A percentile compares a stretch with the other conserved stretches of the same genome.
Conservation (phyloP, 192 early-diverging fungal genomes). For the Coemansia sp. region DNA sequence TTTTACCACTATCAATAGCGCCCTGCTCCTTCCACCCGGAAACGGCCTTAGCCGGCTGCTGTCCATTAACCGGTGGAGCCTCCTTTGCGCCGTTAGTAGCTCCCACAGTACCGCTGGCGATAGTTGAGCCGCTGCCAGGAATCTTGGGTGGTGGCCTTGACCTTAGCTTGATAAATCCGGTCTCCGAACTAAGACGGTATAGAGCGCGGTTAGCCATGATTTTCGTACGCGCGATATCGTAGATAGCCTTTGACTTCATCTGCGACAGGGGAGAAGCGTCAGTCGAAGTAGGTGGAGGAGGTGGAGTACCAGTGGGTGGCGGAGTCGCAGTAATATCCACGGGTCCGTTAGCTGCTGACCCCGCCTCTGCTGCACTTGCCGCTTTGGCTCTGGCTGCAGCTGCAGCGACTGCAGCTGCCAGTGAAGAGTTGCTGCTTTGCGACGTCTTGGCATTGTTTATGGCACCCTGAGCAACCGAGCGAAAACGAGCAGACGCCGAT, state of each 20-base stretch:
- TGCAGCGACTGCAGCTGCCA: background rate
- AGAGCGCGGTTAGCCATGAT: constrained; percentile 46
- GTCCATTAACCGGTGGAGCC: constrained; percentile 5
- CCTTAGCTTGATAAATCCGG: constrained; percentile 53
- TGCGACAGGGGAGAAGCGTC: background rate
- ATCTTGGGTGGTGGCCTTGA: constrained; percentile 25
- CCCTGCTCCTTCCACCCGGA: constrained; percentile 57
- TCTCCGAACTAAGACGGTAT: constrained; percentile 48
- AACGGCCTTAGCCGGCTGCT: constrained; percentile 20
- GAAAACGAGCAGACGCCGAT: constrained; percentile 35
- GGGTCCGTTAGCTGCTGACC: background rate
- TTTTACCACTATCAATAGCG: constrained; percentile 53
- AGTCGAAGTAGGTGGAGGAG: background rate
- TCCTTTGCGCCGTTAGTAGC: constrained; percentile 5
- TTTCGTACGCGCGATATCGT: constrained; percentile 53
- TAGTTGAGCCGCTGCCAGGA: background rate
- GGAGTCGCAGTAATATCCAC: background rate
- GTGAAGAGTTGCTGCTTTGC: constrained; percentile 11
- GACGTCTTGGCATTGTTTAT: constrained; percentile 14
- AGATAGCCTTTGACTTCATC: constrained; percentile 44
- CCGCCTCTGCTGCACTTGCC: background rate
- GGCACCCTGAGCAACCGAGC: constrained; percentile 27
- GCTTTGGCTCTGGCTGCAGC: constrained; percentile 1
- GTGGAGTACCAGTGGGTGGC: background rate
- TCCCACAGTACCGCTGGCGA: constrained; percentile 14